Evolutionary conservation across 352 stramenopile species (phyloP).

Genomic region (Pythium apleroticum): DNA sequence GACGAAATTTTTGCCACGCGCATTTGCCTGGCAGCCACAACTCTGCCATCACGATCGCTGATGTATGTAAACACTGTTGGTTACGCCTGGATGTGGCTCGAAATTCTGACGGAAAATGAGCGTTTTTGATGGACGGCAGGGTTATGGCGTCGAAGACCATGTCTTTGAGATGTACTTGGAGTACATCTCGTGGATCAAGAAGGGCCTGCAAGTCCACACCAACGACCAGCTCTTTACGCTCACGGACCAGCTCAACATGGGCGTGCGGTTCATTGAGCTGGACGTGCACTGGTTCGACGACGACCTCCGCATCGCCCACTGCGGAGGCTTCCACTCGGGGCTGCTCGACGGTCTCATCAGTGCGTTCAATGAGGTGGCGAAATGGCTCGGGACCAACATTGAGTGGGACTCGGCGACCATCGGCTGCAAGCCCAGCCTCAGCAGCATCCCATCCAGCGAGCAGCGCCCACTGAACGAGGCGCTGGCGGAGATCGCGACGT

Average conservation of each 20-base stretch:
- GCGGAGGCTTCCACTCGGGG: conserved; percentile 54
- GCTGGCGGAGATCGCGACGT: conserved; percentile 51
- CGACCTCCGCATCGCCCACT: conserved; percentile 67
- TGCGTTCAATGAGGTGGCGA: conserved; percentile 62
- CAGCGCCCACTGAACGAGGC: conserved; percentile 48
- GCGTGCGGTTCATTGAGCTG: conserved; percentile 65
- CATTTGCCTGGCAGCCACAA: conserved; percentile 65
- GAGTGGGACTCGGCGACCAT: conserved; percentile 73
- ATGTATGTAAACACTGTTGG: conserved; percentile 28
- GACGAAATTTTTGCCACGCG: conserved; percentile 50
- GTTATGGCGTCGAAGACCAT: conserved; percentile 66
- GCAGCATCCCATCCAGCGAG: conserved; percentile 59
- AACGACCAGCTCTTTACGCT: conserved; percentile 69
- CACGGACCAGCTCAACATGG: conserved; percentile 68
- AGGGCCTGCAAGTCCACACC: conserved; percentile 52
- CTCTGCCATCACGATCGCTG: conserved; percentile 56
- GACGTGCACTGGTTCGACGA: conserved; percentile 73
- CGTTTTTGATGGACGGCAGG: conserved; percentile 25
- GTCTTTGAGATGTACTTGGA: conserved; percentile 59
- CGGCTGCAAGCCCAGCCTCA: conserved; percentile 67
- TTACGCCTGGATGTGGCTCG: background rate
- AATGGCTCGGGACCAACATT: conserved; percentile 53
- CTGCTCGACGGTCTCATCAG: conserved; percentile 64
- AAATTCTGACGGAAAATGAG: background rate
- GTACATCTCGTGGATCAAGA: conserved; percentile 62